These are phyloP conservation scores for Collybia mongolica DNA, from an alignment of 768 basidiomycete species.

Conservation along the genomic window DNA sequence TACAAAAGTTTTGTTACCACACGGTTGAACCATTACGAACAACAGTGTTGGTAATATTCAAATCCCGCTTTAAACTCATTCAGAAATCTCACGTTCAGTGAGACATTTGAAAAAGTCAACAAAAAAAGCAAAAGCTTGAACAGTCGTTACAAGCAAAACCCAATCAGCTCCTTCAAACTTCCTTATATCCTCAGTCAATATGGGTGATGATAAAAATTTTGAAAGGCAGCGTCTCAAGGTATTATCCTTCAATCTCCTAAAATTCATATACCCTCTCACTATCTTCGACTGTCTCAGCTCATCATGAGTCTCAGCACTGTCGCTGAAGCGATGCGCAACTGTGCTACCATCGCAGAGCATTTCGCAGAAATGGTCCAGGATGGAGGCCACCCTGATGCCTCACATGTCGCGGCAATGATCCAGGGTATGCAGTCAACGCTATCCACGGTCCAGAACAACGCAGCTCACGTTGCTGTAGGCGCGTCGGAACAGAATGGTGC, in stretches of 20 bases:
- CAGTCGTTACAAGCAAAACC: not conserved
- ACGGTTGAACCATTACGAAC: too few species aligned
- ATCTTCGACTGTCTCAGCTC: conserved; percentile 43
- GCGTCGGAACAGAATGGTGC: conserved; percentile 14
- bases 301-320: conserved; percentile 51
- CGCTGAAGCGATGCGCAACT: conserved; percentile 63
- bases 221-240: too few species aligned
- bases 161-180: conserved; percentile 10
- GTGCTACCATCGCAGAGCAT: conserved; percentile 57
- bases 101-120: conserved; percentile 5
- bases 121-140: not conserved
- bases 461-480: conserved; percentile 14
- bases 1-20: too few species aligned
- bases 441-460: conserved; percentile 4
- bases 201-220: too few species aligned
- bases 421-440: conserved; percentile 3
- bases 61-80: too few species aligned
- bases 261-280: conserved; percentile 7
- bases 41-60: too few species aligned
- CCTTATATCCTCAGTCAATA: conserved; percentile 14
- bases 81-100: not conserved
- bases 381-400: not conserved
- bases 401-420: too few species aligned
- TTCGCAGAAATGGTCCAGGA: conserved; percentile 52
- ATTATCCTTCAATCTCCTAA: conserved; percentile 2